Base-by-base conservation (phyloP, 2,329 filamentous ascomycete species). In the Cadophora gregata region DNA sequence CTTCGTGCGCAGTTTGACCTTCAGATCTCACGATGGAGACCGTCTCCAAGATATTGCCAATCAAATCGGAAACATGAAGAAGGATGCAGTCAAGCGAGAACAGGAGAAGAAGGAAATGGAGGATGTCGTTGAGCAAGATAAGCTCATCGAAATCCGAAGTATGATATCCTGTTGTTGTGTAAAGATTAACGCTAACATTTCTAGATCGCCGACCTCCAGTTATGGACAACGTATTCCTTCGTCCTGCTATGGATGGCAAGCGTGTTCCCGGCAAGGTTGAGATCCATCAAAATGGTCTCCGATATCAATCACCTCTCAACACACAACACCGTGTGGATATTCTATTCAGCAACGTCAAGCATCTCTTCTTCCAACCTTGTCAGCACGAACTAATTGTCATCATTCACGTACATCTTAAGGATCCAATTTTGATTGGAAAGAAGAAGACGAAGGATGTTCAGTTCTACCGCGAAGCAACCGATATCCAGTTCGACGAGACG, bases 71-170 rank as follows among this genome's bases (percentile, higher is more conserved):
- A 96, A 97, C 76, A 90, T 99, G 83, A 97, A 97, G 83, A 97
- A 96, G 77, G 93, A 95, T 73, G 89, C 92, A 5, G 88, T 93
- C 50, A 94, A 97, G 80, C 92, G 93, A 74, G 96, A 99, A 79
- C 94, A 97, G 75, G 95, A 97, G 80, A 97, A 98, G 88, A 99
- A 99, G 82, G 95, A 99, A 74, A 91, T 99, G 91, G 96, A 99
- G 78, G 96, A 99, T 79, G 96, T 99, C 25, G 94, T 99, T 6
- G 96, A 98, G 80, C 96, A 99, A 79, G 96, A 99, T 78, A 99
- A 99, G 82, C 88, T 99, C 62, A 84, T 96, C 72, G 94, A 97
- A 77, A 94, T 98, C 73, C 87, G 96, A 83, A 97, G 92, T 93
- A 83, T 82, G 89, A 82, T 19, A 7, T 33, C 6, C 56, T 3